phyloP scores from a whole-genome alignment of 106 monocot species.

The Narthecium ossifragum region DNA sequence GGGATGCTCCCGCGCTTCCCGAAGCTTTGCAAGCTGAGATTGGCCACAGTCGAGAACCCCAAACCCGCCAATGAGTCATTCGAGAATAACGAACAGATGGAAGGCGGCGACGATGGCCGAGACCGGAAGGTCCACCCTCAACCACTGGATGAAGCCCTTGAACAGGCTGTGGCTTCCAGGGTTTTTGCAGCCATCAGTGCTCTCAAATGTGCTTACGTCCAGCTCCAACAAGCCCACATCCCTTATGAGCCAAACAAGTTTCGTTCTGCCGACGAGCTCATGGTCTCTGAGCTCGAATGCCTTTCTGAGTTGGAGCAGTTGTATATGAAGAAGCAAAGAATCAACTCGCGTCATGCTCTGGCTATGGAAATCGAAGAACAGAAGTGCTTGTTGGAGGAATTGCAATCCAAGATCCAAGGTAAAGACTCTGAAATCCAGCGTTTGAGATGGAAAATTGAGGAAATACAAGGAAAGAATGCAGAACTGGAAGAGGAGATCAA shows the following conservation, averaged over 20 bases:
- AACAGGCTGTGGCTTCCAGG: constrained; percentile 20
- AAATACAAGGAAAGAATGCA: constrained; percentile 25
- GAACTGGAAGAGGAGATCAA: constrained; percentile 39
- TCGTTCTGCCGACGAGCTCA: constrained; percentile 35
- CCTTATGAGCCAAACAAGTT: constrained; percentile 69
- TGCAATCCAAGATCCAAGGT: constrained; percentile 22
- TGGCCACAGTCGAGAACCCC: constrained; percentile 10
- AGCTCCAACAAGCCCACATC: constrained; percentile 62
- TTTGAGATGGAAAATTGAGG: constrained; percentile 28
- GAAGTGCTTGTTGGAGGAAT: constrained; percentile 19
- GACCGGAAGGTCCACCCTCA: constrained; percentile 31
- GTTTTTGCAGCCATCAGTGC: constrained; percentile 41
- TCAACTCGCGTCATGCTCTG: constrained; percentile 16
- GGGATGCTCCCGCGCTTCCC: constrained; percentile 16
- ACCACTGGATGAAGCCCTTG: constrained; percentile 1
- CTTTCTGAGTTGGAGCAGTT: constrained; percentile 32
- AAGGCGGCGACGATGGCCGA: constrained; percentile 7
- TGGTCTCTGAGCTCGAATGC: constrained; percentile 48
- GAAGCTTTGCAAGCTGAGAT: constrained; percentile 28
- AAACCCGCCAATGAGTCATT: constrained; percentile 2
- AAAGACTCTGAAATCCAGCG: constrained; percentile 36
- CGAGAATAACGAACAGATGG: background rate
- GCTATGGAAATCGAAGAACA: constrained; percentile 20
- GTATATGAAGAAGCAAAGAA: constrained; percentile 23
- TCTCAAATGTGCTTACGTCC: constrained; percentile 65